Percentiles rank a stretch among this genome's conserved stretches.
Conservation (phyloP, 768 basidiomycete genomes). For the Royoungia palumana region DNA sequence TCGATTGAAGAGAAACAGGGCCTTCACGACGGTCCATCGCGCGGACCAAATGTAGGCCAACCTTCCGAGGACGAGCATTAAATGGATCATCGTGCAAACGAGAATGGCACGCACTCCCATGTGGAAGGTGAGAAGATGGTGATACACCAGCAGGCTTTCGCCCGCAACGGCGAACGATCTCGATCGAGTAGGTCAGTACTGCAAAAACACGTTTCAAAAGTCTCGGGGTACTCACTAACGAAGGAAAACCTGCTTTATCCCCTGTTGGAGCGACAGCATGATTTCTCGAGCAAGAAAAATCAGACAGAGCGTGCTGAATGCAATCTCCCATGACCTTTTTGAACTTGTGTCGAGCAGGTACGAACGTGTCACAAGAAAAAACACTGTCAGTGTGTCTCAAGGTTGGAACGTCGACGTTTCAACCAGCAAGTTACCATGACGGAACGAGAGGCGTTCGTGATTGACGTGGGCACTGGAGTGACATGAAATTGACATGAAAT, state of each 20-base stretch:
- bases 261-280: not conserved
- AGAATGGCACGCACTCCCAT: conserved; percentile 10
- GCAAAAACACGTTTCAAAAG: not conserved
- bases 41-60: conserved; percentile 3
- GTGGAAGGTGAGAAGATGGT: conserved; percentile 13
- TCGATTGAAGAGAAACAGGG: conserved; percentile 17
- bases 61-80: not conserved
- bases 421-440: too few species aligned
- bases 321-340: too few species aligned
- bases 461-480: too few species aligned
- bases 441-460: too few species aligned
- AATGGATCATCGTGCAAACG: not conserved
- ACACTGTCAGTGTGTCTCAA: too few species aligned
- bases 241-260: not conserved
- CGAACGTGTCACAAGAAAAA: too few species aligned
- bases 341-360: too few species aligned
- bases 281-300: too few species aligned
- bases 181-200: not conserved
- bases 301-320: too few species aligned
- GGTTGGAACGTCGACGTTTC: too few species aligned
- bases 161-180: not conserved
- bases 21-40: conserved; percentile 7
- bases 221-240: not conserved
- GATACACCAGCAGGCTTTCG: not conserved
- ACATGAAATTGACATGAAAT: too few species aligned